These are phyloP conservation scores for Huntiella decipiens DNA, from an alignment of 2,329 filamentous ascomycete species.

Conservation along the genomic window DNA sequence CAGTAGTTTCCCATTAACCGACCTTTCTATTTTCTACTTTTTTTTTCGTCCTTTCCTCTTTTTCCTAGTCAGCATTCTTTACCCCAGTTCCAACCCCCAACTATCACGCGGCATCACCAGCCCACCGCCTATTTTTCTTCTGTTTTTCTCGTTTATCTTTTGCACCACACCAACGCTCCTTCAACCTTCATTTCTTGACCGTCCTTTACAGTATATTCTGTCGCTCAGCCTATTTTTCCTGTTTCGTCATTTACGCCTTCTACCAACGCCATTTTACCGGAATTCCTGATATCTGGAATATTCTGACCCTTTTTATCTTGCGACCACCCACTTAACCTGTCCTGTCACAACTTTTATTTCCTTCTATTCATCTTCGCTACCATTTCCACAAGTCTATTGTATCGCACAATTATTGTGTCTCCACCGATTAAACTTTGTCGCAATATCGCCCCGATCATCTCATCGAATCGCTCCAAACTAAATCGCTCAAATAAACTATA, in stretches of 20 bases:
- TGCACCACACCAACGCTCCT: too few relatives aligned
- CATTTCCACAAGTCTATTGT: slow-evolving; percentile 1
- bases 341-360: background rate
- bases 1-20: slow-evolving; percentile 1
- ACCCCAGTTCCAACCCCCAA: too few relatives aligned
- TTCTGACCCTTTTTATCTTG: background rate
- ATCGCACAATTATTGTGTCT: too few relatives aligned
- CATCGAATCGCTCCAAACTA: too few relatives aligned
- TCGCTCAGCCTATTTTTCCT: background rate
- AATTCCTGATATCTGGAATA: background rate
- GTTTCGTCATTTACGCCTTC: background rate
- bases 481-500: too few relatives aligned
- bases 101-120: too few relatives aligned
- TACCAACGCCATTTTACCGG: background rate
- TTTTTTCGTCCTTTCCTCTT: background rate
- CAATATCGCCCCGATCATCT: too few relatives aligned
- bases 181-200: too few relatives aligned
- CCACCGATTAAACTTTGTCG: too few relatives aligned
- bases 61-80: too few relatives aligned
- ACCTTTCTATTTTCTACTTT: slow-evolving; percentile 2
- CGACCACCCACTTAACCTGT: background rate
- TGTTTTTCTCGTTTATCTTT: background rate
- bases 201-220: background rate
- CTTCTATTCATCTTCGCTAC: background rate
- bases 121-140: slow-evolving; percentile 1